Evolutionary conservation across 176 grass and related monocot genomes (phyloP).

Genomic region (Cenchrus purpureus): DNA sequence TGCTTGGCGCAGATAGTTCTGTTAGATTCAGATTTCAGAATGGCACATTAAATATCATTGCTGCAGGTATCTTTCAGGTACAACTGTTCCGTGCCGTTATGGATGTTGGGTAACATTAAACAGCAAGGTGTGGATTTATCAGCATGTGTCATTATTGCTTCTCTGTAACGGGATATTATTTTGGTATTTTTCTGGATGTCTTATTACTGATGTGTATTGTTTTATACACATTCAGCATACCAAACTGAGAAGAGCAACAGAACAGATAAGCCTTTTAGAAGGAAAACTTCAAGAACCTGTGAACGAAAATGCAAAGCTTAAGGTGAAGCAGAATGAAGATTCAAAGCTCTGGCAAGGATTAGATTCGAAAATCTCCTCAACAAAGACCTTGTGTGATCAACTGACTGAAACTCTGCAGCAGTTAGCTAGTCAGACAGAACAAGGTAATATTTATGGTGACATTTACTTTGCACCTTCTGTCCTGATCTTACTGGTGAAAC

Average conservation of each 20-base stretch:
- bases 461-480: slow-evolving; percentile 35
- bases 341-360: slow-evolving; percentile 39
- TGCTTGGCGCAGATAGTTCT: neutral
- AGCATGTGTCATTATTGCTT: slow-evolving; percentile 5
- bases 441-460: slow-evolving; percentile 54
- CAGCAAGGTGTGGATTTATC: slow-evolving; percentile 1
- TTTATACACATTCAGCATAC: slow-evolving; percentile 55
- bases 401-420: slow-evolving; percentile 85
- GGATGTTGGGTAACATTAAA: neutral
- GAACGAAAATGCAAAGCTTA: slow-evolving; percentile 88
- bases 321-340: slow-evolving; percentile 85
- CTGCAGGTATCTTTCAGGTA: neutral
- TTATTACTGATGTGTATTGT: too few relatives aligned
- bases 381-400: slow-evolving; percentile 82
- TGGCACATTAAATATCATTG: neutral
- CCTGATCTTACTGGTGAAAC: slow-evolving; percentile 38
- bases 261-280: slow-evolving; percentile 83
- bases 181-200: slow-evolving; percentile 1
- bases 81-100: slow-evolving; percentile 10
- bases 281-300: slow-evolving; percentile 77
- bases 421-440: slow-evolving; percentile 69
- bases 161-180: slow-evolving; percentile 20
- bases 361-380: slow-evolving; percentile 78
- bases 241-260: slow-evolving; percentile 78
- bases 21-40: neutral